Conservation (phyloP, 495 filamentous ascomycete species). For the Monascus purpureus region DNA sequence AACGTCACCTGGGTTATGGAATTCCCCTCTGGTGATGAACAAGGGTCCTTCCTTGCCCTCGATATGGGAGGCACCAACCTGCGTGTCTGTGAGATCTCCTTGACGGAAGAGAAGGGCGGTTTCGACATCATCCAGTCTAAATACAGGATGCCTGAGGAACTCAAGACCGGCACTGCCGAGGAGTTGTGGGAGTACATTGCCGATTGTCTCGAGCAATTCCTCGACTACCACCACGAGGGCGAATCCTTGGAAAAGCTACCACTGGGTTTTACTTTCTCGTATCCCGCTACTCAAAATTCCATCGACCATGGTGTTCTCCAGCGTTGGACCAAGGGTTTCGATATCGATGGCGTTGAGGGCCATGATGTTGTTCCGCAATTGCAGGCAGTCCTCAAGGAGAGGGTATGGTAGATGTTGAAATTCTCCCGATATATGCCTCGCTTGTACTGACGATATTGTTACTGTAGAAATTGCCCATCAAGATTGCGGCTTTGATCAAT, state of each 20-base stretch:
- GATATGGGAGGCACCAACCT: constrained; percentile 99
- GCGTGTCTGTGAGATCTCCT: constrained; percentile 88
- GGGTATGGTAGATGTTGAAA: constrained; percentile 28
- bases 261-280: constrained; percentile 97
- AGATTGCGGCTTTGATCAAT: constrained; percentile 86
- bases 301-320: constrained; percentile 93
- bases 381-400: constrained; percentile 64
- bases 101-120: constrained; percentile 81
- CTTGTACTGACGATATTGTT: background rate
- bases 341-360: constrained; percentile 92
- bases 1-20: constrained; percentile 97
- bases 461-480: constrained; percentile 71
- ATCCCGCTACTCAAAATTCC: constrained; percentile 90
- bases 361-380: constrained; percentile 89
- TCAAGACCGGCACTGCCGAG: constrained; percentile 79
- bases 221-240: constrained; percentile 78
- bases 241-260: constrained; percentile 47
- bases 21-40: constrained; percentile 79
- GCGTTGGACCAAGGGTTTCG: constrained; percentile 98
- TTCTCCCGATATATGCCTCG: background rate
- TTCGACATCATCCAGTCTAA: constrained; percentile 99
- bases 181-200: constrained; percentile 98
- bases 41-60: constrained; percentile 80
- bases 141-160: constrained; percentile 91
- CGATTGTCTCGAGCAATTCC: constrained; percentile 91